Evolutionary conservation across 805 yeast genomes (phyloP).

Genomic region (Suhomyces canberraensis): DNA sequence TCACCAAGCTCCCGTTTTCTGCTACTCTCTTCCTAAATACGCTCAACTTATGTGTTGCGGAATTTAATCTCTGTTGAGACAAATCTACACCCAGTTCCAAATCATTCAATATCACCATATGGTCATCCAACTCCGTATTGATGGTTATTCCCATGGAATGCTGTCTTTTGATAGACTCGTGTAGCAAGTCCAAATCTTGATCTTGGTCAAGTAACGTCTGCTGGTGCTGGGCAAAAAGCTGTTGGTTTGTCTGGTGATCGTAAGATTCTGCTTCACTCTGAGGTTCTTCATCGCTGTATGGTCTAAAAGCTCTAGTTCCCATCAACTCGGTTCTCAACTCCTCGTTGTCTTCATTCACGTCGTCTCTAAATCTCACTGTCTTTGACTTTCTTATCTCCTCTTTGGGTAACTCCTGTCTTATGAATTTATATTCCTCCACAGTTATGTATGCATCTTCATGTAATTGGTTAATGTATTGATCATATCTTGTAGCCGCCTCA

Average conservation of each 20-base stretch:
- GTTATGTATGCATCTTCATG: conserved; percentile 27
- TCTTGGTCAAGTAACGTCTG: conserved; percentile 40
- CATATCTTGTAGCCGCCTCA: conserved; percentile 16
- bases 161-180: conserved; percentile 32
- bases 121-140: conserved; percentile 40
- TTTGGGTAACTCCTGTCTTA: conserved; percentile 5
- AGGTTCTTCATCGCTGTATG: conserved; percentile 31
- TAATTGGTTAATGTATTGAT: conserved; percentile 15
- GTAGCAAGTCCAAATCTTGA: conserved; percentile 31
- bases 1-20: conserved; percentile 43
- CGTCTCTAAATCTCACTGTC: conserved; percentile 39
- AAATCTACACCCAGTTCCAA: conserved; percentile 40
- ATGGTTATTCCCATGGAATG: conserved; percentile 39
- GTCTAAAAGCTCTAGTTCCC: conserved; percentile 34
- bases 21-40: conserved; percentile 31
- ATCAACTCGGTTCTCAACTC: conserved; percentile 28
- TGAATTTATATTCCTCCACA: conserved; percentile 29
- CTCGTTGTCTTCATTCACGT: conserved; percentile 13
- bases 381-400: conserved; percentile 15
- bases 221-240: conserved; percentile 41
- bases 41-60: conserved; percentile 28
- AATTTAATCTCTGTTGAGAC: conserved; percentile 28
- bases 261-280: conserved; percentile 19
- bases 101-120: conserved; percentile 38
- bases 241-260: conserved; percentile 32